A percentile compares a stretch with the other conserved stretches of the same genome.
Conservation (phyloP, 495 filamentous ascomycete genomes). For the Podospora australis region DNA sequence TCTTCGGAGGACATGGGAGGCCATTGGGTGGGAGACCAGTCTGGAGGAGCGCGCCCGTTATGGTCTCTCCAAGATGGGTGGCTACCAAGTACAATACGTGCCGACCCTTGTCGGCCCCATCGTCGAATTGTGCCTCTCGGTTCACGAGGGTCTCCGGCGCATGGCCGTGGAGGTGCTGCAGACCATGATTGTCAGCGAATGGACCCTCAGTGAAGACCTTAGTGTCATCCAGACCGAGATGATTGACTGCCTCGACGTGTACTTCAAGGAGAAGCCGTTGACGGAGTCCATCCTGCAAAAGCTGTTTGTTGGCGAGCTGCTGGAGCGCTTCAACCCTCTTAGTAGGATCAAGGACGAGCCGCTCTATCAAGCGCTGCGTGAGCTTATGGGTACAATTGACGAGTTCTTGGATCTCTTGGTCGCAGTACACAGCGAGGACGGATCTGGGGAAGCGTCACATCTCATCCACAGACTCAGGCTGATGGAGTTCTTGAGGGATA, state of each 20-base stretch:
- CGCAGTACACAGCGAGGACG: conserved; percentile 80
- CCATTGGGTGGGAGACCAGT: conserved; percentile 92
- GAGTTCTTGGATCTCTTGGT: conserved; percentile 87
- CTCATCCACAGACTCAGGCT: conserved; percentile 81
- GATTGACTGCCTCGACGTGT: conserved; percentile 87
- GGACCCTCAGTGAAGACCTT: conserved; percentile 91
- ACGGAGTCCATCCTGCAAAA: conserved; percentile 88
- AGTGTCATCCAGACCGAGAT: conserved; percentile 91
- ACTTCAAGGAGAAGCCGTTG: conserved; percentile 83
- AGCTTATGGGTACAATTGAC: conserved; percentile 75
- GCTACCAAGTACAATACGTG: conserved; percentile 97
- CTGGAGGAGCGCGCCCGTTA: conserved; percentile 66
- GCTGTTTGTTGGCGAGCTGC: conserved; percentile 80
- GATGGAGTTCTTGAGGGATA: conserved; percentile 95
- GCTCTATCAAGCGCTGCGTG: conserved; percentile 67
- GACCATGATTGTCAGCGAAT: conserved; percentile 97
- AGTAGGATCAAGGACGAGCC: conserved; percentile 60
- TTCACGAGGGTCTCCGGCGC: conserved; percentile 82
- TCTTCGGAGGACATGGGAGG: conserved; percentile 80
- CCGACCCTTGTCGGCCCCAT: conserved; percentile 85
- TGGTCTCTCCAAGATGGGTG: conserved; percentile 77
- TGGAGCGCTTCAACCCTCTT: conserved; percentile 71
- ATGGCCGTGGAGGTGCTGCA: conserved; percentile 91
- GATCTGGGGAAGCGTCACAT: conserved; percentile 66
- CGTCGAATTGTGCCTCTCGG: conserved; percentile 88